Evolutionary conservation across 306 rosid genomes (phyloP).

Genomic region (Ormosia semicastrata): DNA sequence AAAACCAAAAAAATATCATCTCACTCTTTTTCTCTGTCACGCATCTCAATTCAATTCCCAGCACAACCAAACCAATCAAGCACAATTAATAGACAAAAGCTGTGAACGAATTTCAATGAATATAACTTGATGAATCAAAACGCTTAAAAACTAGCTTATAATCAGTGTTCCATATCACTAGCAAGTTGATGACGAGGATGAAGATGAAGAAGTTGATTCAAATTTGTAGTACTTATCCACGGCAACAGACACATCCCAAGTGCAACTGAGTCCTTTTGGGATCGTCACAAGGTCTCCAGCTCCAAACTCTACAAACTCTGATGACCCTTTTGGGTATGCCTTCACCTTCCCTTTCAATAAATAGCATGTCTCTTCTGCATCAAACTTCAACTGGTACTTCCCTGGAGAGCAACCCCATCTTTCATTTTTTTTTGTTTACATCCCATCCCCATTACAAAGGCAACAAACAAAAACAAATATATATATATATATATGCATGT

Average conservation of each 20-base stretch:
- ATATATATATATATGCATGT: not conserved
- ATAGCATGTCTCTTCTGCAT: slow-evolving; percentile 94
- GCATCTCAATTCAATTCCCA: not conserved
- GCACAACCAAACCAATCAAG: not conserved
- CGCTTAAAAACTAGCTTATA: not conserved
- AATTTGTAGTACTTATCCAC: slow-evolving; percentile 95
- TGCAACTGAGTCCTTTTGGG: slow-evolving; percentile 92
- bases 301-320: slow-evolving; percentile 84
- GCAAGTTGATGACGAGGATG: not conserved
- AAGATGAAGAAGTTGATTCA: slow-evolving; percentile 53
- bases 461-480: not conserved
- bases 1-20: not conserved
- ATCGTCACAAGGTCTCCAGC: slow-evolving; percentile 92
- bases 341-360: slow-evolving; percentile 88
- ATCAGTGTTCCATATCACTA: not conserved
- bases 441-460: not conserved
- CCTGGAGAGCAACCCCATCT: slow-evolving; percentile 99
- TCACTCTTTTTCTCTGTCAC: too few species aligned
- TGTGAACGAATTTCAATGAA: not conserved
- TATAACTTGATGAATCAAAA: not conserved
- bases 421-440: not conserved
- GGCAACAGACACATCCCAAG: slow-evolving; percentile 95
- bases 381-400: slow-evolving; percentile 83
- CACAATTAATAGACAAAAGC: not conserved
- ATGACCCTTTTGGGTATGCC: slow-evolving; percentile 77